Percentiles rank a stretch among this genome's conserved stretches.
phyloP scores from a whole-genome alignment of 2,329 filamentous ascomycete species.

The Thielaviopsis populi region DNA sequence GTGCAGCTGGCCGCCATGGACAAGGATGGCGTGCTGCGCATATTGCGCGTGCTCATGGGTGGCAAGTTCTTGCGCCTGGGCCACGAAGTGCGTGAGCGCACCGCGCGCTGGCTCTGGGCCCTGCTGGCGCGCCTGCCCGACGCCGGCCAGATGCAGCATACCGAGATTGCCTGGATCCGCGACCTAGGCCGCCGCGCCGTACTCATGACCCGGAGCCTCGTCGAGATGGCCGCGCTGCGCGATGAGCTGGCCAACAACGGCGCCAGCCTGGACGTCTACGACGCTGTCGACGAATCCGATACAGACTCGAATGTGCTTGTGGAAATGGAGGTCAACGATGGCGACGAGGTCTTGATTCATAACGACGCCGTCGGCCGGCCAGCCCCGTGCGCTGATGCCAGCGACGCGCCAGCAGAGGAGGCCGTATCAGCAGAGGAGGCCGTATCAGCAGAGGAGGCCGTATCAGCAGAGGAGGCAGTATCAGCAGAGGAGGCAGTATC shows the following conservation, averaged over 20 bases:
- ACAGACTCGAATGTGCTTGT: slow-evolving; percentile 21
- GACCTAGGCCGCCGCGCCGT: slow-evolving; percentile 68
- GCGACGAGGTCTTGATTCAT: slow-evolving; percentile 19
- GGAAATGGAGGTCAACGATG: slow-evolving; percentile 21
- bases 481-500: too few relatives aligned
- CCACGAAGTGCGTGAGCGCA: slow-evolving; percentile 44
- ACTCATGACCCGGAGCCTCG: slow-evolving; percentile 39
- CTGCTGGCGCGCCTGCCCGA: slow-evolving; percentile 62
- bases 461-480: too few relatives aligned
- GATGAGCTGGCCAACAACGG: slow-evolving; percentile 26
- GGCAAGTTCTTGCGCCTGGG: slow-evolving; percentile 48
- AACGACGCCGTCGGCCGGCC: not conserved
- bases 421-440: not conserved
- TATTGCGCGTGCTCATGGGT: slow-evolving; percentile 51
- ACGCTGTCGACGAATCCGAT: slow-evolving; percentile 34
- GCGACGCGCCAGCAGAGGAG: not conserved
- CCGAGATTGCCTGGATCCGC: slow-evolving; percentile 60
- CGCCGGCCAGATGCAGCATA: slow-evolving; percentile 57
- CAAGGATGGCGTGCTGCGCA: slow-evolving; percentile 47
- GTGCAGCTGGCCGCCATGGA: slow-evolving; percentile 49
- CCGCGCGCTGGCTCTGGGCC: slow-evolving; percentile 76
- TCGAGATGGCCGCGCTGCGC: slow-evolving; percentile 36
- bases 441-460: too few relatives aligned
- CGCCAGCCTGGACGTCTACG: slow-evolving; percentile 28
- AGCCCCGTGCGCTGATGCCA: not conserved